Base-by-base conservation (phyloP, 176 grass and related monocot genomes). In the Eragrostis curvula region DNA sequence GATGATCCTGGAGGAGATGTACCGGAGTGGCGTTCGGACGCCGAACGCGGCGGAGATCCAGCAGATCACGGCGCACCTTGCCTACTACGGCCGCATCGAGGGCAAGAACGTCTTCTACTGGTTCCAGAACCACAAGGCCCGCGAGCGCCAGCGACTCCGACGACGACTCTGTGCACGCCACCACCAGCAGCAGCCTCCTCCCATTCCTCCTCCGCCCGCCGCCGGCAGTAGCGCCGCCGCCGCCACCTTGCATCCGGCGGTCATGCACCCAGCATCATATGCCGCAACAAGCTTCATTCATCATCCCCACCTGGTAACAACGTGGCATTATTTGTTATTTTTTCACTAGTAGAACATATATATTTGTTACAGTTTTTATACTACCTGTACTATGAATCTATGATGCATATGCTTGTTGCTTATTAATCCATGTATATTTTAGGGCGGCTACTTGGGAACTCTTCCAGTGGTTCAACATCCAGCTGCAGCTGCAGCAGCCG, bases 101-200 rank as follows among this genome's bases (percentile, higher is more conserved):
- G 94, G 91, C 29, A 97, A 97, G 58, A 97, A 97, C 67, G 94
- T 97, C 46, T 97, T 97, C 81, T 97, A 97, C 82, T 97, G 94
- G 91, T 97, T 97, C 61, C 94, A 97, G 74, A 97, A 97, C 82
- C 94, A 97, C 87, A 97, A 97, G 85, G 94, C 94, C 27, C 87
- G 94, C 46, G 91, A 94, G 46, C 84, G 91, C 1, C 91, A 94
- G 89, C 87, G 92, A 2, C 89, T 97, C 68, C 91, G 91, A 20
- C 88, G 94, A 8, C 83, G 91, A 25, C 81, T 94, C 73, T 87
- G 92, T 71, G 74, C 86, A 23, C 84, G 89, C 0, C 94, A 97
- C 77, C 91, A 91, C 55, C 84, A 85, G 83, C 81, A 83, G 81
- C 50, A 82, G 56, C 79, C 70, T 13, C 70, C 17, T 55, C 51